Percentiles rank a stretch among this genome's conserved stretches.
phyloP scores from a whole-genome alignment of 2,329 filamentous ascomycete genomes.

The Fusarium sp. region DNA sequence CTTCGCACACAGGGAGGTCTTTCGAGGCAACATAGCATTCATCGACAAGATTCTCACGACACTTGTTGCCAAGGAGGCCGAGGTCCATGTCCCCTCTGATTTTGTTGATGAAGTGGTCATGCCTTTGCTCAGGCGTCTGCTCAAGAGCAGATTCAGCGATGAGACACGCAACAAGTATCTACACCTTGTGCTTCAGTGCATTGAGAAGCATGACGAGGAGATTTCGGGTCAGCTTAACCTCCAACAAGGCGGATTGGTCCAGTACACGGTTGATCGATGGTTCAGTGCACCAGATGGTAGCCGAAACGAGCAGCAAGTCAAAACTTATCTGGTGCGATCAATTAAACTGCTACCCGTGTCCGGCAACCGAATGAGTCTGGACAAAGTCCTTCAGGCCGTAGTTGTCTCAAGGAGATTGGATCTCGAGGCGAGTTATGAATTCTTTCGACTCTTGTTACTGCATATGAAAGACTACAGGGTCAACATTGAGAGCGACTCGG shows the following conservation, averaged over 20 bases:
- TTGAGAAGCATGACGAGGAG: constrained; percentile 3
- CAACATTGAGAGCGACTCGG: constrained; percentile 38
- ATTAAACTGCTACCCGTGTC: constrained; percentile 10
- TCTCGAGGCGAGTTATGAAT: constrained; percentile 24
- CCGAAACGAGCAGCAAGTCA: neutral
- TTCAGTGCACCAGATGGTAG: neutral
- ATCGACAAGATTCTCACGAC: constrained; percentile 21
- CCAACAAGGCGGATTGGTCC: neutral
- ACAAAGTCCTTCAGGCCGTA: neutral
- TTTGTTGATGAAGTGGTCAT: constrained; percentile 31
- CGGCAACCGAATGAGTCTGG: neutral
- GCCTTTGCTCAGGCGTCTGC: constrained; percentile 36
- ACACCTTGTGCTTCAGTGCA: constrained; percentile 19
- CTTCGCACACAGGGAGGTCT: constrained; percentile 10
- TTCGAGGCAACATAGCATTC: constrained; percentile 31
- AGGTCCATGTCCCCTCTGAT: constrained; percentile 24
- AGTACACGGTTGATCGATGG: constrained; percentile 33
- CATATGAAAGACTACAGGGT: constrained; percentile 28
- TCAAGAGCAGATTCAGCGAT: constrained; percentile 18
- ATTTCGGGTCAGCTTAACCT: constrained; percentile 5
- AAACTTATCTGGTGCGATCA: constrained; percentile 8
- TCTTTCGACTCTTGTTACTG: constrained; percentile 38
- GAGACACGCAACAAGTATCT: constrained; percentile 30
- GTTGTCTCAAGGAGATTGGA: neutral
- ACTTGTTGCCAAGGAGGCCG: constrained; percentile 12